A percentile compares a stretch with the other conserved stretches of the same genome.
phyloP scores from a whole-genome alignment of 1,139 yeast genomes.

The Saccharomycopsis hybrid region DNA sequence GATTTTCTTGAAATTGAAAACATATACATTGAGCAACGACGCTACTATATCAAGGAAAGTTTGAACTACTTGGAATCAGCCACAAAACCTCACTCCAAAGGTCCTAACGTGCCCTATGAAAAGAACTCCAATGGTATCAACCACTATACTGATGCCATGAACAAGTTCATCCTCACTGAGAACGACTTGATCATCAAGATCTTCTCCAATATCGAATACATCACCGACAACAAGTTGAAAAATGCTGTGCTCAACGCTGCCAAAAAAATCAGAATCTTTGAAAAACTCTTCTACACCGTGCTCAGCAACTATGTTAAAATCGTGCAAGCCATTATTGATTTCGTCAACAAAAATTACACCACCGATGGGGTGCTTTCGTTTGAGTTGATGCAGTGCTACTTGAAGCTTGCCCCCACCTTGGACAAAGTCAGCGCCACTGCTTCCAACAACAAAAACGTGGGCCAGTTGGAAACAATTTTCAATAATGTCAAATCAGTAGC shows the following conservation, averaged over 20 bases:
- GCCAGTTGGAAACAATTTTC: constrained; percentile 19
- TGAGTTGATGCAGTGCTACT: constrained; percentile 34
- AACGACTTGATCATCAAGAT: constrained; percentile 21
- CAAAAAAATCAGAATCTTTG: constrained; percentile 36
- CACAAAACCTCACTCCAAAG: constrained; percentile 36
- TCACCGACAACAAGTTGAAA: constrained; percentile 12
- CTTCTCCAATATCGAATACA: constrained; percentile 17
- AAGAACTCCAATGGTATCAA: constrained; percentile 57
- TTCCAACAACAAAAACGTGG: constrained; percentile 16
- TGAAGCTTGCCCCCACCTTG: constrained; percentile 15
- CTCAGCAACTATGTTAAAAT: constrained; percentile 32
- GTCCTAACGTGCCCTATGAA: constrained; percentile 47
- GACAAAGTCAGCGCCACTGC: constrained; percentile 19
- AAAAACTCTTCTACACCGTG: constrained; percentile 32
- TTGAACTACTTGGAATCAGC: constrained; percentile 40
- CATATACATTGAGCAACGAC: constrained; percentile 41
- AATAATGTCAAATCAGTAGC: constrained; percentile 29
- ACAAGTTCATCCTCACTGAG: constrained; percentile 45
- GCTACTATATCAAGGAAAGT: constrained; percentile 37
- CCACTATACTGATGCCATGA: constrained; percentile 47
- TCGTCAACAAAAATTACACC: constrained; percentile 32
- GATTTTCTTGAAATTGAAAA: constrained; percentile 34
- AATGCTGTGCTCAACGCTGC: constrained; percentile 36
- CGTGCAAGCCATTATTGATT: constrained; percentile 31
- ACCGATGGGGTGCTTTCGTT: constrained; percentile 39